Percentiles rank a stretch among this genome's conserved stretches.
phyloP scores from a whole-genome alignment of 257 asterid species.

The Apocynum venetum region DNA sequence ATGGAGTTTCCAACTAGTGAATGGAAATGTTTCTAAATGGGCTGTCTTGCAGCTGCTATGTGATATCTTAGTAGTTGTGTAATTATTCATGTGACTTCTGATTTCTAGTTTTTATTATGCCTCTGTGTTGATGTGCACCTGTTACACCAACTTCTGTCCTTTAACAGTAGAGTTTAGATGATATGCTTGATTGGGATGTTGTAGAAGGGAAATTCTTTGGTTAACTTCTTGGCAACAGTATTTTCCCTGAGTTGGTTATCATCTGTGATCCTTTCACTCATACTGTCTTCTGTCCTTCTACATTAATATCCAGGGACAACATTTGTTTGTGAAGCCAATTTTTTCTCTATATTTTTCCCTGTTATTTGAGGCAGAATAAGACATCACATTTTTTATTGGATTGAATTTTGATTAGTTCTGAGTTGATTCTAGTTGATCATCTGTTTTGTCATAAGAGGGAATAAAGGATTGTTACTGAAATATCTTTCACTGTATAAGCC shows the following conservation, averaged over 20 bases:
- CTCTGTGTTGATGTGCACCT: neutral
- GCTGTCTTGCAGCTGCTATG: conserved; percentile 3
- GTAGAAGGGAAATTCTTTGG: neutral
- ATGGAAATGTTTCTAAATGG: neutral
- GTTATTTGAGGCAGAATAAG: neutral
- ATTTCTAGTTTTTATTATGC: neutral
- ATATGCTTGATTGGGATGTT: neutral
- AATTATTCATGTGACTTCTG: neutral
- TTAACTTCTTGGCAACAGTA: neutral
- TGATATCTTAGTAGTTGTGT: neutral
- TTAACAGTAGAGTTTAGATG: neutral
- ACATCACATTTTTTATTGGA: neutral
- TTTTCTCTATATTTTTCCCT: neutral
- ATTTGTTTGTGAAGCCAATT: neutral
- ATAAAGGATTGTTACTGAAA: neutral
- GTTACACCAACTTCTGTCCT: neutral
- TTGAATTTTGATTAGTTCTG: neutral
- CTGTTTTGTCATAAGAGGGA: neutral
- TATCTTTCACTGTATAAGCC: neutral
- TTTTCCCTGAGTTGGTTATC: neutral
- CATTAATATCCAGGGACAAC: neutral
- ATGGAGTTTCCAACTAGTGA: neutral
- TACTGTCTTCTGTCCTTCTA: neutral
- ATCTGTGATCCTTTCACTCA: neutral
- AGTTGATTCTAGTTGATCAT: neutral